A percentile compares a stretch with the other conserved stretches of the same genome.
Evolutionary conservation across 345 rosid species (phyloP).

Genomic region (Brassica nigra): DNA sequence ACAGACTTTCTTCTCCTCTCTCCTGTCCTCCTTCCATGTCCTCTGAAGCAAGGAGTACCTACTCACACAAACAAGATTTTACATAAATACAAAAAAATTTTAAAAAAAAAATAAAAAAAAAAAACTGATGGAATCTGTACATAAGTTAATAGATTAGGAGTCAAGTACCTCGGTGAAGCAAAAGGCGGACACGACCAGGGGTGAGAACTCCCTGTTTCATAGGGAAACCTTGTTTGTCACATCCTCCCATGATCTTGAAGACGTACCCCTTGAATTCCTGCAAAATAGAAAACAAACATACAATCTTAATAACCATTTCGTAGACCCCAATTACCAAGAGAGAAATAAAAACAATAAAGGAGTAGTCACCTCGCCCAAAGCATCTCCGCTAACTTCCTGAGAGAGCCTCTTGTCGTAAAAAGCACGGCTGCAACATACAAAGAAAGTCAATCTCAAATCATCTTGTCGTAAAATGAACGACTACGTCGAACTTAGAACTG

Average conservation of each 20-base stretch:
- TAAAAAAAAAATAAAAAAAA: no score
- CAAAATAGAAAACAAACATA: neutral
- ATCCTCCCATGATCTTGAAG: slow-evolving; percentile 89
- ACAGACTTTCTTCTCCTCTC: slow-evolving; percentile 90
- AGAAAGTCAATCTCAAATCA: neutral
- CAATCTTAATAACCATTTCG: neutral
- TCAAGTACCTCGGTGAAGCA: slow-evolving; percentile 69
- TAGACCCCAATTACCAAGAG: no score
- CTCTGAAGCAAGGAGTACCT: slow-evolving; percentile 86
- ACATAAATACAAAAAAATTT: neutral
- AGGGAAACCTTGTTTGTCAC: slow-evolving; percentile 90
- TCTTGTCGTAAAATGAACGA: neutral
- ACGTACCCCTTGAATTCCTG: slow-evolving; percentile 88
- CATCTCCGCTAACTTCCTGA: slow-evolving; percentile 79
- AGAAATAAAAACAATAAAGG: no score
- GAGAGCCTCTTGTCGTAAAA: slow-evolving; percentile 88
- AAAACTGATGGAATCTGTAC: neutral
- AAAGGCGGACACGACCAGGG: slow-evolving; percentile 79
- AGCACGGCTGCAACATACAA: slow-evolving; percentile 53
- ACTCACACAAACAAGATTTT: slow-evolving; percentile 7
- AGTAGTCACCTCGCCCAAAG: slow-evolving; percentile 88
- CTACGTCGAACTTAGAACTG: neutral
- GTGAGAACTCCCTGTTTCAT: slow-evolving; percentile 92
- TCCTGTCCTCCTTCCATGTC: slow-evolving; percentile 75
- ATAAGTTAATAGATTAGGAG: neutral